Evolutionary conservation across 2,329 filamentous ascomycete genomes (phyloP), one percentile per base, ranked within the genome.

Genomic region (Pseudogymnoascus verrucosus): DNA sequence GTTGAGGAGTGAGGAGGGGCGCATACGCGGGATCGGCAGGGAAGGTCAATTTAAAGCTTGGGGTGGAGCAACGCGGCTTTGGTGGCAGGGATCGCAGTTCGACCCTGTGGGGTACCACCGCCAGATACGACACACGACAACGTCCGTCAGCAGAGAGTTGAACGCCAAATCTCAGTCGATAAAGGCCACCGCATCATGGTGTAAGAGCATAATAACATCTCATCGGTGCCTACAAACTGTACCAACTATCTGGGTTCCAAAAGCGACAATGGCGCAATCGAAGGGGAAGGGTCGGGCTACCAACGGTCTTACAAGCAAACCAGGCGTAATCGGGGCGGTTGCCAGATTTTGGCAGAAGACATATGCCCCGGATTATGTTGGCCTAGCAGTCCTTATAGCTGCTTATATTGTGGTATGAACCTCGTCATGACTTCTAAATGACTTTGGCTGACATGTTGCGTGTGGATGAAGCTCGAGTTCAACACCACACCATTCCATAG

Each of bases 341-440:
- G 73, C 72, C 21, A 69, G 73, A 39, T 74, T 74, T 64, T 74
- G 72, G 72, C 71, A 91, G 84, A 88, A 86, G 73, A 92, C 90
- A 1, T 95, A 97, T 78, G 90, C 90, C 10, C 86, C 90, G 5
- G 95, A 99, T 74, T 97, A 96, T 76, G 76, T 96, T 31, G 91
- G 91, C 37, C 84, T 98, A 67, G 78, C 80, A 1, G 75, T 90
- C 40, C 80, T 98, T n/a, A 71, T 91, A 6, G 78, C 80, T 4
- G 84, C 82, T 61, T 95, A 90, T 76, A 75, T 89, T 16, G 70
- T 87, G 64, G 85, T 88, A 71, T 67, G 77, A 73, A 63, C 2
- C 16, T 40, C 31, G 6, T n/a, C 40, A 14, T 28, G 47, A 16
- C 16, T 23, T 23, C 16, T 6, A 7, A 21, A 31, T 39, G 23